Conservation (phyloP, 192 early-diverging fungal species). For the Backusella sp. region DNA sequence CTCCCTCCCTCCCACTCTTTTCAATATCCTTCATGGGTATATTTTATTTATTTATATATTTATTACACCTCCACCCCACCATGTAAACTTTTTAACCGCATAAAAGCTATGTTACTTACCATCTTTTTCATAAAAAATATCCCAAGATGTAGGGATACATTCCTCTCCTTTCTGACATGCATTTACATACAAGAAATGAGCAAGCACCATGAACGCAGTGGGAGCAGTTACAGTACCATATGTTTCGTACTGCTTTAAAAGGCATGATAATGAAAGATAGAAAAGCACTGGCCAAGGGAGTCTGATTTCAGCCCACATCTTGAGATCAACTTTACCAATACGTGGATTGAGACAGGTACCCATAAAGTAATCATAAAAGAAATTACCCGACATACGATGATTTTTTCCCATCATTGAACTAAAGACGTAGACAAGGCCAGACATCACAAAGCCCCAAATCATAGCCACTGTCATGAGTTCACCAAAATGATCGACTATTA, state of each 20-base stretch:
- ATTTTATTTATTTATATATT: background rate
- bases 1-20: background rate
- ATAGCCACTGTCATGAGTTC: constrained; percentile 52
- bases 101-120: constrained; percentile 20
- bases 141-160: constrained; percentile 51
- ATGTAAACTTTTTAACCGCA: background rate
- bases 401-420: constrained; percentile 33
- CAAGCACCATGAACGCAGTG: constrained; percentile 45
- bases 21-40: background rate
- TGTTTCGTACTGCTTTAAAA: constrained; percentile 44
- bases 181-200: constrained; percentile 50
- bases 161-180: constrained; percentile 51
- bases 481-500: constrained; percentile 58
- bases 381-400: constrained; percentile 57
- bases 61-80: background rate
- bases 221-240: constrained; percentile 41
- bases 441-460: constrained; percentile 46
- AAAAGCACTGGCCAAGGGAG: constrained; percentile 48
- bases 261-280: constrained; percentile 47
- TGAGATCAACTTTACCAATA: constrained; percentile 45
- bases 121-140: constrained; percentile 54
- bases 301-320: constrained; percentile 52
- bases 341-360: constrained; percentile 44
- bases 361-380: constrained; percentile 52
- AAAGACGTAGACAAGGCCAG: constrained; percentile 36